phyloP scores from a whole-genome alignment of 495 filamentous ascomycete genomes.

The Filosporella fistucella region DNA sequence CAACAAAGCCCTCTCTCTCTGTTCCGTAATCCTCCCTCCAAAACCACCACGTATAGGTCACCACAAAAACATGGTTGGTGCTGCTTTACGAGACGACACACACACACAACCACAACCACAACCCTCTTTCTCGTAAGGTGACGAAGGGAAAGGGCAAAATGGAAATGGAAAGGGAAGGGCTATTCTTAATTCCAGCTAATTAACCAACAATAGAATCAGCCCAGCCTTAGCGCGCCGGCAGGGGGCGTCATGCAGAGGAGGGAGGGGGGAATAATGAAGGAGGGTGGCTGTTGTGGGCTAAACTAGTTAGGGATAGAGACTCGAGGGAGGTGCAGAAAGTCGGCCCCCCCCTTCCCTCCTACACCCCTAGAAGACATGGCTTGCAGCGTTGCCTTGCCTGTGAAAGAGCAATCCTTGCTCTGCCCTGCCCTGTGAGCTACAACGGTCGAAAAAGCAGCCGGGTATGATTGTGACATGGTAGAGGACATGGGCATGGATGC shows the following conservation, averaged over 20 bases:
- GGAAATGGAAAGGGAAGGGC: too few relatives aligned
- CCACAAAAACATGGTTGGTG: slow-evolving; percentile 1
- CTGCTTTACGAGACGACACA: slow-evolving; percentile 13
- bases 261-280: background rate
- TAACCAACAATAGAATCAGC: slow-evolving; percentile 12
- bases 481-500: background rate
- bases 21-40: too few relatives aligned
- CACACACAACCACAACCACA: too few relatives aligned
- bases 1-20: background rate
- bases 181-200: slow-evolving; percentile 18
- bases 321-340: slow-evolving; percentile 14
- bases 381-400: slow-evolving; percentile 13
- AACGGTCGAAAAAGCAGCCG: slow-evolving; percentile 13
- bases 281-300: slow-evolving; percentile 8
- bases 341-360: too few relatives aligned
- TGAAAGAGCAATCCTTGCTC: too few relatives aligned
- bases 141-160: too few relatives aligned
- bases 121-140: too few relatives aligned
- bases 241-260: background rate
- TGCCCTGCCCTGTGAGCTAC: too few relatives aligned
- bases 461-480: background rate
- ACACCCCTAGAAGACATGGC: slow-evolving; percentile 8
- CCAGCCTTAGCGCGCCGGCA: slow-evolving; percentile 10
- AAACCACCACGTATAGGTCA: too few relatives aligned
- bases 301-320: background rate